Conservation (phyloP, 768 basidiomycete species). For the Boletus rubescentipes region DNA sequence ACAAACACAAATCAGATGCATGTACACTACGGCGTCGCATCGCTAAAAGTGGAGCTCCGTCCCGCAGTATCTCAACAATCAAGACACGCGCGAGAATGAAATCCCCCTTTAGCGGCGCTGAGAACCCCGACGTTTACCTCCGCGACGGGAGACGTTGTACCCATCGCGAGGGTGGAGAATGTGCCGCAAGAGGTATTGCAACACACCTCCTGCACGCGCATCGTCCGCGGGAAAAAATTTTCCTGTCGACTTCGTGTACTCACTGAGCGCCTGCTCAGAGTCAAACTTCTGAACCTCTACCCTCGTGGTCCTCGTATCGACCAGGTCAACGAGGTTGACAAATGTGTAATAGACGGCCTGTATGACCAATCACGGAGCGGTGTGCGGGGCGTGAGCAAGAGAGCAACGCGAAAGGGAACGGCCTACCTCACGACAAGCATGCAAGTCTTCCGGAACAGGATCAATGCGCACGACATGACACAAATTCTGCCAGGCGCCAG, state of each 20-base stretch:
- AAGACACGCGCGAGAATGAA: not conserved
- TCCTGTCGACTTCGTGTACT: constrained; percentile 1
- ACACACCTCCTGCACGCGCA: constrained; percentile 4
- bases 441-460: not conserved
- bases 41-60: not conserved
- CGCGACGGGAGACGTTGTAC: not conserved
- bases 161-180: constrained; percentile 1
- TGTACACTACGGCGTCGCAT: too few relatives aligned
- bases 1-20: too few relatives aligned
- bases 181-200: constrained; percentile 8
- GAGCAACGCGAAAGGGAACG: not conserved
- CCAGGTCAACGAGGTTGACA: constrained; percentile 2
- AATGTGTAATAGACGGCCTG: not conserved
- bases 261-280: not conserved
- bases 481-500: constrained; percentile 10
- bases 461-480: constrained; percentile 1
- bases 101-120: constrained; percentile 9
- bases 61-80: not conserved
- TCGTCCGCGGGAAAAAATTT: constrained; percentile 10
- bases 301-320: not conserved
- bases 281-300: not conserved
- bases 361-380: not conserved
- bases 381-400: not conserved
- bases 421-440: not conserved
- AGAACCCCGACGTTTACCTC: not conserved